phyloP scores from a whole-genome alignment of 2,329 filamentous ascomycete species.

The Fusarium concolor region DNA sequence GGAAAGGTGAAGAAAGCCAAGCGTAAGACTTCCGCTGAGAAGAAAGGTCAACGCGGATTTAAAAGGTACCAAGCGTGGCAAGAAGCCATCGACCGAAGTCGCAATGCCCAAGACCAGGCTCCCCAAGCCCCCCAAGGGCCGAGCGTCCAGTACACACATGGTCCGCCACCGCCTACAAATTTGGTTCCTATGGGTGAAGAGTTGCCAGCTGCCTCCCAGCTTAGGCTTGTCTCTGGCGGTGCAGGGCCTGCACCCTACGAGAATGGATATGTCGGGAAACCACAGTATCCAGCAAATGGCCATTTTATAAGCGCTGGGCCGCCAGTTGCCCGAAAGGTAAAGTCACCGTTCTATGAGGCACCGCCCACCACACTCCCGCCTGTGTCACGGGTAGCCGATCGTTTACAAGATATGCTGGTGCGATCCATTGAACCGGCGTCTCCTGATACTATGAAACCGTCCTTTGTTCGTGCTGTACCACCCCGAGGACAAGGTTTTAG shows the following conservation, averaged over 20 bases:
- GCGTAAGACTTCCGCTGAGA: constrained; percentile 44
- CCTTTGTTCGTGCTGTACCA: constrained; percentile 51
- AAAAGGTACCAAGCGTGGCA: constrained; percentile 61
- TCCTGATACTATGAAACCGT: constrained; percentile 51
- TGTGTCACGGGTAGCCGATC: constrained; percentile 22
- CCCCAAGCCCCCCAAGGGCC: constrained; percentile 28
- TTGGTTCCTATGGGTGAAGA: constrained; percentile 24
- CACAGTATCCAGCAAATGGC: constrained; percentile 30
- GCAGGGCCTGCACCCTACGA: constrained; percentile 41
- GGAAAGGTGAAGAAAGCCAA: constrained; percentile 47
- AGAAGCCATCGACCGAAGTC: constrained; percentile 51
- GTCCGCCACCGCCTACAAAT: constrained; percentile 16
- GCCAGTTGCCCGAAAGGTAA: constrained; percentile 47
- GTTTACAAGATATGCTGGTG: constrained; percentile 58
- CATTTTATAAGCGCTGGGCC: constrained; percentile 31
- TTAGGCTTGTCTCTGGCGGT: constrained; percentile 33
- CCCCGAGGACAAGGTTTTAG: constrained; percentile 43
- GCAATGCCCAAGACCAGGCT: constrained; percentile 18
- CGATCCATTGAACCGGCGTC: constrained; percentile 60
- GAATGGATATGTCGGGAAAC: constrained; percentile 47
- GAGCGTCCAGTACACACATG: constrained; percentile 20
- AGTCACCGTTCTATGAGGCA: constrained; percentile 36
- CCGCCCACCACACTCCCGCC: constrained; percentile 39
- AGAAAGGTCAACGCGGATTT: constrained; percentile 58
- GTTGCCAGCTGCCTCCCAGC: constrained; percentile 34